Evolutionary conservation across 139 green algal species (phyloP).

Genomic region (Parachlorella kessleri): DNA sequence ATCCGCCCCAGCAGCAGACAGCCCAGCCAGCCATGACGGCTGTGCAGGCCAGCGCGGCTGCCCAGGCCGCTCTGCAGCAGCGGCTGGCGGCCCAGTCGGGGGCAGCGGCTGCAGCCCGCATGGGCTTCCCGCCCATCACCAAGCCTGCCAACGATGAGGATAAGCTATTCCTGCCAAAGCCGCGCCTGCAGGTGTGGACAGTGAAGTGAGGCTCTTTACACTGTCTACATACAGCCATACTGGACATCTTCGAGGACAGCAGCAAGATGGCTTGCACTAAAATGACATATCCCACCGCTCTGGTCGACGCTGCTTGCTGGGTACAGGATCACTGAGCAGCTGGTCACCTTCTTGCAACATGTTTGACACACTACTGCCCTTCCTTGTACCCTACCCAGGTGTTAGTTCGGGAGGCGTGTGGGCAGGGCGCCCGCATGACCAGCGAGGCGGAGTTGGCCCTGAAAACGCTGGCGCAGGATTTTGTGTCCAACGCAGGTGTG

Average conservation of each 20-base stretch:
- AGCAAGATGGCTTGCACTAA: not conserved
- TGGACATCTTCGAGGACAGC: not conserved
- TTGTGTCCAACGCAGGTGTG: constrained; percentile 24
- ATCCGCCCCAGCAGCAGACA: not conserved
- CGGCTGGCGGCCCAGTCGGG: not conserved
- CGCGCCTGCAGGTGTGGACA: constrained; percentile 13
- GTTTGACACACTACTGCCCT: too few species aligned
- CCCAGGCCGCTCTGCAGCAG: constrained; percentile 1
- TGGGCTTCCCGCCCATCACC: constrained; percentile 8
- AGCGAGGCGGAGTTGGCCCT: constrained; percentile 21
- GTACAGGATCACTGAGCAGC: not conserved
- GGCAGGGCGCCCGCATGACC: constrained; percentile 8
- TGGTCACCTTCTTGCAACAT: not conserved
- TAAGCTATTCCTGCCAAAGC: constrained; percentile 1
- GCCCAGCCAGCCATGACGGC: not conserved
- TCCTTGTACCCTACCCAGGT: not conserved
- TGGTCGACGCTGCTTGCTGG: not conserved
- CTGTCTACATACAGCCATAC: not conserved
- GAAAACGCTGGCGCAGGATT: constrained; percentile 22
- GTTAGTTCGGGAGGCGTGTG: constrained; percentile 17
- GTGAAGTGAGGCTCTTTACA: not conserved
- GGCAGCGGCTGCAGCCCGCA: not conserved
- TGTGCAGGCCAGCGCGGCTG: not conserved
- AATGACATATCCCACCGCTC: not conserved
- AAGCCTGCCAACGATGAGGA: constrained; percentile 24